phyloP scores from a whole-genome alignment of 441 rosid species.

The Arabidopsis lyrata region DNA sequence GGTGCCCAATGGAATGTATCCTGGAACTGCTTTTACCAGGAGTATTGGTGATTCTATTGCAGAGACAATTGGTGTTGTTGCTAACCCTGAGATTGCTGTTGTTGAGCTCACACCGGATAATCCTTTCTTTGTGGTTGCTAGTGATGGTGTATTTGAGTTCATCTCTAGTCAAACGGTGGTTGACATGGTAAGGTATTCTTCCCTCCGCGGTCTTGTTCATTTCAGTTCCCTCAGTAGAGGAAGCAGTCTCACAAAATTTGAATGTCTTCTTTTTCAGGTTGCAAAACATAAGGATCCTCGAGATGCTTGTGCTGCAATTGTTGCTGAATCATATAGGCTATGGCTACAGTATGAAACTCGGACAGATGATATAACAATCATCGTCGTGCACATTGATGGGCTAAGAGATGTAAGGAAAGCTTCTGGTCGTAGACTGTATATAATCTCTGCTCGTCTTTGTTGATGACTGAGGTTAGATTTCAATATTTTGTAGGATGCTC shows the following conservation, averaged over 20 bases:
- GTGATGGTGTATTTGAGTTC: slow-evolving; percentile 99
- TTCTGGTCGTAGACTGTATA: slow-evolving; percentile 29
- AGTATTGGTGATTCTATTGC: slow-evolving; percentile 98
- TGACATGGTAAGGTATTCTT: slow-evolving; percentile 93
- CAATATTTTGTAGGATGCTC: slow-evolving; percentile 58
- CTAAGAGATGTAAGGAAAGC: slow-evolving; percentile 65
- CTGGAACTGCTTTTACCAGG: slow-evolving; percentile 98
- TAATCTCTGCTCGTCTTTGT: slow-evolving; percentile 34
- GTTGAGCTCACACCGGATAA: slow-evolving; percentile 78
- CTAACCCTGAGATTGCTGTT: slow-evolving; percentile 96
- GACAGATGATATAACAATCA: slow-evolving; percentile 98
- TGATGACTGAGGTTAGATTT: slow-evolving; percentile 16
- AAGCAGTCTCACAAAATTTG: neutral
- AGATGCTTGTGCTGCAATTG: slow-evolving; percentile 99
- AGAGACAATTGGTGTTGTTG: slow-evolving; percentile 95
- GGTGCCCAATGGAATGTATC: slow-evolving; percentile 97
- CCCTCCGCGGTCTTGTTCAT: slow-evolving; percentile 39
- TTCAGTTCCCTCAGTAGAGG: neutral
- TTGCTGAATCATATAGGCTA: slow-evolving; percentile 98
- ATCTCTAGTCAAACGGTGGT: slow-evolving; percentile 94
- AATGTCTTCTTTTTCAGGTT: slow-evolving; percentile 58
- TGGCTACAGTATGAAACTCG: slow-evolving; percentile 99
- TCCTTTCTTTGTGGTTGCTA: slow-evolving; percentile 97
- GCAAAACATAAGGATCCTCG: slow-evolving; percentile 96
- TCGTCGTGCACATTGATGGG: slow-evolving; percentile 92